Evolutionary conservation across 192 early-diverging fungal genomes (phyloP).

Genomic region (Entomortierella chlamydospora): DNA sequence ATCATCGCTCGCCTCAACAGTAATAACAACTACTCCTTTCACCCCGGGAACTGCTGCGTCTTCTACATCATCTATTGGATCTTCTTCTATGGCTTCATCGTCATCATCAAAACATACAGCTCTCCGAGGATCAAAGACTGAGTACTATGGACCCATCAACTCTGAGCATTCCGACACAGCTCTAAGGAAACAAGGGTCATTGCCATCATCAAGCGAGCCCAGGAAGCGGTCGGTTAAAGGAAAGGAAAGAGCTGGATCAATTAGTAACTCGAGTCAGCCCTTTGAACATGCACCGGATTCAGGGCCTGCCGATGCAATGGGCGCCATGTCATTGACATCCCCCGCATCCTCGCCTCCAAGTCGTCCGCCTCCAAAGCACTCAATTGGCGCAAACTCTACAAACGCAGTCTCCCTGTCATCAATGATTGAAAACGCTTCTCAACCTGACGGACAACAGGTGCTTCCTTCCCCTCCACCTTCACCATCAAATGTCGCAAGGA

Average conservation of each 20-base stretch:
- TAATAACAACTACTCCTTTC: background rate
- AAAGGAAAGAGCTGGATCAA: slow-evolving; percentile 14
- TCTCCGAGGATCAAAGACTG: background rate
- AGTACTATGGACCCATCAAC: background rate
- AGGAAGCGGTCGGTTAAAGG: slow-evolving; percentile 3
- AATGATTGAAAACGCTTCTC: background rate
- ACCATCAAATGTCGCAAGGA: slow-evolving; percentile 6
- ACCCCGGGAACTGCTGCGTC: background rate
- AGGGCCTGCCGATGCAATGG: background rate
- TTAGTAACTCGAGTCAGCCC: too few relatives aligned
- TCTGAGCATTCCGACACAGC: background rate
- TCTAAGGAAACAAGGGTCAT: background rate
- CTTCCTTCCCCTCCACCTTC: slow-evolving; percentile 41
- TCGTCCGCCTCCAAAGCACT: background rate
- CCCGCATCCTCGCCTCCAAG: slow-evolving; percentile 22
- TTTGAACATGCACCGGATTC: too few relatives aligned
- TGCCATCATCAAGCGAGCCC: background rate
- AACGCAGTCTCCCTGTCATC: background rate
- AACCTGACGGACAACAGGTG: background rate
- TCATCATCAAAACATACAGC: background rate
- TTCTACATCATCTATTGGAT: background rate
- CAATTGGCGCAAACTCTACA: background rate
- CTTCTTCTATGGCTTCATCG: slow-evolving; percentile 4
- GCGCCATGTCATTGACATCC: background rate
- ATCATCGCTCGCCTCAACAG: background rate